Conservation (phyloP, 768 basidiomycete genomes). For the Leccinum subtestaceum region DNA sequence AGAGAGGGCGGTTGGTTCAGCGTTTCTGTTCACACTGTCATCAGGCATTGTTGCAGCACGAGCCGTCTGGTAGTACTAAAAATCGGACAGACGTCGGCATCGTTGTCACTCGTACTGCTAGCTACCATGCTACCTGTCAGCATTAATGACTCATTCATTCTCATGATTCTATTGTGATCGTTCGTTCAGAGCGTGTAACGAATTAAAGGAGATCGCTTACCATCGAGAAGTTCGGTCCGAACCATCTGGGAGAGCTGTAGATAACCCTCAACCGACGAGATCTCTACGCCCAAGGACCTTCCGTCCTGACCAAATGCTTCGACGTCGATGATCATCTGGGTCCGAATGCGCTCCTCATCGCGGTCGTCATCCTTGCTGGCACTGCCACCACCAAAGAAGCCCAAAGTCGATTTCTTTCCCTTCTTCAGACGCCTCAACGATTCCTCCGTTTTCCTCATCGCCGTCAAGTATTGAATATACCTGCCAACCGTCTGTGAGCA, state of each 20-base stretch:
- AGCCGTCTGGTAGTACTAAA: constrained; percentile 16
- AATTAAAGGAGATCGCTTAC: constrained; percentile 10
- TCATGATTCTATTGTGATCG: constrained; percentile 15
- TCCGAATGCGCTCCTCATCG: constrained; percentile 85
- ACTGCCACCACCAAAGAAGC: constrained; percentile 64
- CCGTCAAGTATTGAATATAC: constrained; percentile 75
- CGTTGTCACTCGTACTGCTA: constrained; percentile 55
- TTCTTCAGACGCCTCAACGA: constrained; percentile 84
- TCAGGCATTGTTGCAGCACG: constrained; percentile 38
- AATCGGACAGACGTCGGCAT: constrained; percentile 29
- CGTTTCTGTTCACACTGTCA: constrained; percentile 53
- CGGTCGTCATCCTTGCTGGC: constrained; percentile 57
- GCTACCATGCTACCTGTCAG: constrained; percentile 53
- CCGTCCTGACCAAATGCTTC: constrained; percentile 82
- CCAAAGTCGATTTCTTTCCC: constrained; percentile 75
- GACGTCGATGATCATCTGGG: constrained; percentile 83
- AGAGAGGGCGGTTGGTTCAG: constrained; percentile 59
- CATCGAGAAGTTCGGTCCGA: constrained; percentile 39
- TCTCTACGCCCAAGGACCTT: constrained; percentile 60
- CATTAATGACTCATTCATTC: constrained; percentile 21
- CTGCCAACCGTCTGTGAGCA: constrained; percentile 35
- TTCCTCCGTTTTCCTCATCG: constrained; percentile 92
- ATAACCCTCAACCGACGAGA: constrained; percentile 52
- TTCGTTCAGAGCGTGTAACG: neutral
- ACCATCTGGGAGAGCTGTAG: constrained; percentile 59